Base-by-base conservation (phyloP, 805 yeast species). In the Saccharomycopsis malanga region DNA sequence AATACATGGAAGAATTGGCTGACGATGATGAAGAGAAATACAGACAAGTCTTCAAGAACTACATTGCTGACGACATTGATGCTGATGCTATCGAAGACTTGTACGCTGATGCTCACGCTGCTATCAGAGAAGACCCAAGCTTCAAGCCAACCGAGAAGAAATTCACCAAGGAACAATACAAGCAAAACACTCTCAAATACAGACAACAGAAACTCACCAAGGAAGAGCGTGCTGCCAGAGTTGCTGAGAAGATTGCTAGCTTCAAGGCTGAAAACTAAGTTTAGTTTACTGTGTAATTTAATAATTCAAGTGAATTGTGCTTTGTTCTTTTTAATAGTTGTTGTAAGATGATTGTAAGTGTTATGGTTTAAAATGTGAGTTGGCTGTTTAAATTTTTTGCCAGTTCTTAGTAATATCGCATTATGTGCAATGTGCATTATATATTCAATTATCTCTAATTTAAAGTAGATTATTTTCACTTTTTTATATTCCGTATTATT, bases 1-100 rank as follows among this genome's bases (percentile, higher is more conserved):
- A 93, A 81, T 93, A 93, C 93, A 93, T 93, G 96, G 98, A 93
- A 81, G 98, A 91, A 81, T 86, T 93, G 71, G 91, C 93, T 73
- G 98, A 93, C 68, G 98, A 91, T 73, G 98, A 91, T 84, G 98
- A 91, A 80, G 98, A 91, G 81, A 91, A 93, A 79, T 91, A 81
- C 96, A 81, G 82, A 73, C 80, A 86, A 69, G 79, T 91, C 70
- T 91, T 91, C 95, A 83, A 85, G 79, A 80, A 88, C 65, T 93
- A 93, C 91, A 72, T 93, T 61, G 96, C 82, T 62, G 97, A 91
- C 66, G 98, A 87, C 72, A 79, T 93, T 64, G 98, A 93, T 72
- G 93, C 98, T 63, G 98, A 93, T 66, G 86, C 83, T 60, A 68
- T 93, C 62, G 98, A 93, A 81, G 98, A 93, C 68, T 70, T 93